These are phyloP conservation scores for Aspergillus diversus DNA, from an alignment of 495 filamentous ascomycete genomes.

Conservation along the genomic window DNA sequence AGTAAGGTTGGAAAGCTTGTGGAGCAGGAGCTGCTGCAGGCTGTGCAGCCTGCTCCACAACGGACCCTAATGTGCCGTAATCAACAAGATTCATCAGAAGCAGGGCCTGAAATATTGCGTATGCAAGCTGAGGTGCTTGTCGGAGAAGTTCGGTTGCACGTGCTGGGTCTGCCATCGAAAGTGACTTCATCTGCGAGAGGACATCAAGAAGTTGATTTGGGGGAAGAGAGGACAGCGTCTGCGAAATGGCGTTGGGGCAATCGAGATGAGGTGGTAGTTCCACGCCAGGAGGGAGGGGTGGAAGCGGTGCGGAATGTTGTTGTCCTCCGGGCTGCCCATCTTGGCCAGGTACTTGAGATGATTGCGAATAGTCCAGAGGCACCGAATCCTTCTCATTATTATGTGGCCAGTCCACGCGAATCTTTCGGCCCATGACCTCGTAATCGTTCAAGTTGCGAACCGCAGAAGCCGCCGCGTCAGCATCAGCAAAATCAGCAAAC, in stretches of 20 bases:
- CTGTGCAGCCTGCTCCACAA: conserved; percentile 59
- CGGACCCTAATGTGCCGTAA: conserved; percentile 55
- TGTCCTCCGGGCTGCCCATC: conserved; percentile 43
- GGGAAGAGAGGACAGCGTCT: conserved; percentile 82
- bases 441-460: conserved; percentile 95
- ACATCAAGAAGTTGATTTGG: conserved; percentile 92
- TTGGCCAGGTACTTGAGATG: conserved; percentile 33
- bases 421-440: conserved; percentile 92
- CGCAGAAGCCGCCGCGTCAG: conserved; percentile 88
- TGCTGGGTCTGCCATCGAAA: conserved; percentile 77
- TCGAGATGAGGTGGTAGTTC: conserved; percentile 79
- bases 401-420: conserved; percentile 93
- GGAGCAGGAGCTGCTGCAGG: conserved; percentile 36
- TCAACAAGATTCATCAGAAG: conserved; percentile 93
- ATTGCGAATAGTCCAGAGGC: conserved; percentile 52
- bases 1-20: conserved; percentile 41
- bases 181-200: conserved; percentile 88
- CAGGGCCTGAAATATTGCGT: conserved; percentile 94
- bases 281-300: conserved; percentile 80
- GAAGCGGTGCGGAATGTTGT: conserved; percentile 55
- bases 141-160: conserved; percentile 86
- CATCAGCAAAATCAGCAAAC: conserved; percentile 90
- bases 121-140: conserved; percentile 90
- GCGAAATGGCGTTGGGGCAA: conserved; percentile 87
- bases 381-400: conserved; percentile 80